Evolutionary conservation across 2,329 filamentous ascomycete genomes (phyloP), one percentile per base, ranked within the genome.

Genomic region (Sarocladium oryzae): DNA sequence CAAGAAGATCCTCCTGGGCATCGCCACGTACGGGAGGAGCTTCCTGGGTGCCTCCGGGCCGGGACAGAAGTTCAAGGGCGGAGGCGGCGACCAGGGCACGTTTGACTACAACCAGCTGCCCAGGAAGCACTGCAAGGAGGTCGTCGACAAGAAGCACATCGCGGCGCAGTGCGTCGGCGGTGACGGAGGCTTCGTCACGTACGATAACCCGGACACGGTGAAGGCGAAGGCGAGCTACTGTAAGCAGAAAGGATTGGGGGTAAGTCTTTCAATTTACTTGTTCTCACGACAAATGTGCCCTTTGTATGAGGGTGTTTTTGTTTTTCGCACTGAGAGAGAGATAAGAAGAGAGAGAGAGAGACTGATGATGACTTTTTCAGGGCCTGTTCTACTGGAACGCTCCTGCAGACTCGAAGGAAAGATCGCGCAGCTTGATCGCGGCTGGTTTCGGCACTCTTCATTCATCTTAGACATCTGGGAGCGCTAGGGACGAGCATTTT

Each of bases 301-400:
- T n/a, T n/a, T n/a, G n/a, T n/a, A n/a, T n/a, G n/a, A n/a, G n/a
- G n/a, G n/a, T n/a, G n/a, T n/a, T n/a, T n/a, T n/a, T n/a, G n/a
- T n/a, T n/a, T n/a, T n/a, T n/a, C n/a, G n/a, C n/a, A n/a, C n/a
- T n/a, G n/a, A n/a, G n/a, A n/a, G n/a, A n/a, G n/a, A n/a, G n/a
- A n/a, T n/a, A n/a, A n/a, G n/a, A n/a, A n/a, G n/a, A n/a, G n/a
- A n/a, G n/a, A n/a, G n/a, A n/a, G n/a, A n/a, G n/a, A n/a, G 40
- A 43, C 40, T 18, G 26, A 43, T 26, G 23, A 4, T 4, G 7
- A 30, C 7, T 13, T 30, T 7, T 16, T 21, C 58, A 82, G 79
- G 88, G 88, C 0, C 68, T 93, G 8, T 92, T 90, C 65, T 93
- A 91, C 66, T 91, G 86, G 85, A 83, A 85, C 50, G 86, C 83